Base-by-base conservation (phyloP, 1,139 yeast species). In the Taphrina sp. region DNA sequence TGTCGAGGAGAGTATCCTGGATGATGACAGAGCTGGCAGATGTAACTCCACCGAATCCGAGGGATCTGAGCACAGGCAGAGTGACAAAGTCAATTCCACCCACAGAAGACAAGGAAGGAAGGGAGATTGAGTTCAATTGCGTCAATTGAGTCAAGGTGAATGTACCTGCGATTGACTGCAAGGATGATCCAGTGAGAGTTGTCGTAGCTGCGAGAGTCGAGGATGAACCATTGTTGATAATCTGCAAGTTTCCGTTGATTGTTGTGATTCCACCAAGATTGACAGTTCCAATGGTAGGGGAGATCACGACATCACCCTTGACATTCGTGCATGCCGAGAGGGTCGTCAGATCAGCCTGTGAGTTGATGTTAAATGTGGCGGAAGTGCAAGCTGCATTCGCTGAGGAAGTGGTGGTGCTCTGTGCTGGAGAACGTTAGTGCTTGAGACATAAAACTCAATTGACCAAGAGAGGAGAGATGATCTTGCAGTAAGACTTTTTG, bases 1-100 rank as follows among this genome's bases (percentile, higher is more conserved):
- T 75, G 66, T 77, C 77, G 71, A 92, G 78, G 65, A 83, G 80
- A 63, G 98, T 92, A 78, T 92, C 96, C 61, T 96, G 82, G 67
- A 92, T 83, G 69, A 76, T 70, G 64, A 92, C 78, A 59, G 79
- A 72, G 66, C 81, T 80, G 66, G 95, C 92, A 64, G 83, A 75
- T 67, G 86, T 77, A 68, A 92, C 80, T 72, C 87, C 88, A 69
- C 82, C 76, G 72, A 90, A 85, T 71, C 86, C 83, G 66, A 89
- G 78, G 59, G 72, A 69, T 60, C 70, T 65, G 69, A 92, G 79
- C 65, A 88, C 92, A 68, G 97, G 96, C 70, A 92, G 78, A 65
- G 96, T 88, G 66, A 80, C 78, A 74, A 85, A 82, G 70, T 76
- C 73, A 68, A 92, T 79, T 61, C 86, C 73, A 69, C 94, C 95